Percentiles rank a stretch among this genome's conserved stretches.
Conservation (phyloP, 163 green algal species). For the Trebouxia gelatinosa region DNA sequence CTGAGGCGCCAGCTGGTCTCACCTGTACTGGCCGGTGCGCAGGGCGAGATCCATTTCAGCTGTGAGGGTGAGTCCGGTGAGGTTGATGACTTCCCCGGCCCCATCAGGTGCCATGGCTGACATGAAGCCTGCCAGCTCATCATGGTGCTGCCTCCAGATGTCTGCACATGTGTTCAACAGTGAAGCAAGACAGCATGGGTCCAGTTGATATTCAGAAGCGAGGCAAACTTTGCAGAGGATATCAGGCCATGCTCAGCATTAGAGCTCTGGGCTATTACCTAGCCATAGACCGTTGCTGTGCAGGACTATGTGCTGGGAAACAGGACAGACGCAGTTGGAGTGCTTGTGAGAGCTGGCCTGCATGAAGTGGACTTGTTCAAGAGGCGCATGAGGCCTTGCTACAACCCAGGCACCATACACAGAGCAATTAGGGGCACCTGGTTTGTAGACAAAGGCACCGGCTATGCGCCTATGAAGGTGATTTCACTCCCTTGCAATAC, state of each 20-base stretch:
- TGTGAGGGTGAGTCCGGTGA: conserved; percentile 62
- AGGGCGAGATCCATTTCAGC: conserved; percentile 61
- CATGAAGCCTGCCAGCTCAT: conserved; percentile 65
- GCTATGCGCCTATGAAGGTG: conserved; percentile 58
- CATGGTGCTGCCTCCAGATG: conserved; percentile 59
- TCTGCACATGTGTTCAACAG: conserved; percentile 41
- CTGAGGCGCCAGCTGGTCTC: too few species aligned
- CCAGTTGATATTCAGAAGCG: too few species aligned
- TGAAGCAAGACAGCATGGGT: too few species aligned
- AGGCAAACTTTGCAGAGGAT: too few species aligned
- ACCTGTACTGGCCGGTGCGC: conserved; percentile 31
- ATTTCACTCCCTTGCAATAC: too few species aligned
- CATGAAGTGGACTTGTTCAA: conserved; percentile 58
- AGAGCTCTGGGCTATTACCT: too few species aligned
- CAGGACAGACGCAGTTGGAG: conserved; percentile 11
- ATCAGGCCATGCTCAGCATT: too few species aligned
- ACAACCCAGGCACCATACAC: conserved; percentile 50
- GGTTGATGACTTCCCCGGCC: conserved; percentile 49
- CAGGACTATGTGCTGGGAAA: conserved; percentile 35
- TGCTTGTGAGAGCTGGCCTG: conserved; percentile 47
- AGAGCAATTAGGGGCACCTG: conserved; percentile 62
- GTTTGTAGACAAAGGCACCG: conserved; percentile 59
- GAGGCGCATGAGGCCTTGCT: conserved; percentile 51
- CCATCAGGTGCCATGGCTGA: conserved; percentile 49
- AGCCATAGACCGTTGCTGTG: too few species aligned